Base-by-base conservation (phyloP, 306 rosid species). In the Sechiopsis laciniata region DNA sequence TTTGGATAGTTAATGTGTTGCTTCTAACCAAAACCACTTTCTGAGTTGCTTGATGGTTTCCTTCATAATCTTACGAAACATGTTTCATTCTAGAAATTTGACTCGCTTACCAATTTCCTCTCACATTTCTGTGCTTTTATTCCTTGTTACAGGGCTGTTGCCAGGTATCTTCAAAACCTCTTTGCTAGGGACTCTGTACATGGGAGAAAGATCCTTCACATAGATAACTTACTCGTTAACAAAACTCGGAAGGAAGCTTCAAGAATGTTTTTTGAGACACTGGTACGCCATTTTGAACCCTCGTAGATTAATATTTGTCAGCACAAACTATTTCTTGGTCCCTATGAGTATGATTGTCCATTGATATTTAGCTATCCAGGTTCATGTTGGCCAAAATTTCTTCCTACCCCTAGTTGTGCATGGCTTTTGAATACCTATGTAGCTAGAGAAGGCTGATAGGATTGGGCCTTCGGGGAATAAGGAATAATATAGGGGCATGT, bases 141-240 rank as follows among this genome's bases (percentile, higher is more conserved):
- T 62, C 56, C 59, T 75, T 51, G 78, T 72, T 72, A 20, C 79
- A 85, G 99, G 87, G 92, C 95, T 76, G 99, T 95, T 81, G 96
- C 95, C 69, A 95, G 90, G 80, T 95, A 95, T 83, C 95, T 95
- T 66, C 99, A 95, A 82, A 85, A 78, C 55, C 76, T 82, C 82
- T 91, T 95, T 80, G 92, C 86, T 48, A 89, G 89, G 84, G 97
- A 91, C 78, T 75, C 84, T 16, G 77, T 75, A 66, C 87, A 72
- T 45, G 97, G 88, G 66, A 85, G 83, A 81, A 87, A 80, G 78
- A 78, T 79, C 79, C 87, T 91, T 74, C 78, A 87, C 54, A 85
- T 95, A 84, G 95, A 91, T 79, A 83, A 76, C 54, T 75, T 95
- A 68, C 81, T 95, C 77, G 84, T 79, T n/a, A 84, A 90, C 71